These are phyloP conservation scores for Lentinula sp. DNA, from an alignment of 768 basidiomycete species.

Conservation along the genomic window DNA sequence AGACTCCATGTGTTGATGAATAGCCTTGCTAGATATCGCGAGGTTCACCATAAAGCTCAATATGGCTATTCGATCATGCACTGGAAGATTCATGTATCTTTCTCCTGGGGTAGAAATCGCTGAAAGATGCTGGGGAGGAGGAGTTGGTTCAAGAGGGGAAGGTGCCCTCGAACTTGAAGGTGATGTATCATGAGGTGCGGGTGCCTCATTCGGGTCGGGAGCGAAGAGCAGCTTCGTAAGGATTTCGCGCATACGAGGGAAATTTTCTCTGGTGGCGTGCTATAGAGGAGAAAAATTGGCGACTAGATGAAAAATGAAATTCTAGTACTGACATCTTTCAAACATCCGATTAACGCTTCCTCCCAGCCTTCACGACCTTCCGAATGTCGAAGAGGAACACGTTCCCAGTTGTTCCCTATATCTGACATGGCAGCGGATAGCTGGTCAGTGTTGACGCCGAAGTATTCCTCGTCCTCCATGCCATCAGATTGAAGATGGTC, in stretches of 20 bases:
- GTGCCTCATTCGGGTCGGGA: conserved; percentile 34
- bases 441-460: conserved; percentile 58
- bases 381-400: conserved; percentile 60
- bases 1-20: conserved; percentile 85
- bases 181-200: conserved; percentile 30
- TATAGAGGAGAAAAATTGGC: conserved; percentile 22
- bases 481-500: conserved; percentile 35
- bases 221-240: conserved; percentile 70
- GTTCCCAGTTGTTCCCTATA: conserved; percentile 84
- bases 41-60: conserved; percentile 86
- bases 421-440: conserved; percentile 69
- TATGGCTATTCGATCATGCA: conserved; percentile 79
- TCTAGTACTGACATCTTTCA: conserved; percentile 72
- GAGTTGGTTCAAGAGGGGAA: conserved; percentile 33
- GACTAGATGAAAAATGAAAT: neutral
- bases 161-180: conserved; percentile 43
- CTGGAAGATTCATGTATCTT: conserved; percentile 67
- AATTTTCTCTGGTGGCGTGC: conserved; percentile 70
- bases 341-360: conserved; percentile 80
- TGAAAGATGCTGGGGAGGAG: conserved; percentile 26
- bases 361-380: conserved; percentile 89
- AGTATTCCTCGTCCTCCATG: conserved; percentile 33
- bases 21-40: conserved; percentile 83
- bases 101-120: conserved; percentile 50
- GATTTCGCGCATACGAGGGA: conserved; percentile 67